phyloP scores from a whole-genome alignment of 352 stramenopile genomes.

The Globisporangium rhizosaccharum region DNA sequence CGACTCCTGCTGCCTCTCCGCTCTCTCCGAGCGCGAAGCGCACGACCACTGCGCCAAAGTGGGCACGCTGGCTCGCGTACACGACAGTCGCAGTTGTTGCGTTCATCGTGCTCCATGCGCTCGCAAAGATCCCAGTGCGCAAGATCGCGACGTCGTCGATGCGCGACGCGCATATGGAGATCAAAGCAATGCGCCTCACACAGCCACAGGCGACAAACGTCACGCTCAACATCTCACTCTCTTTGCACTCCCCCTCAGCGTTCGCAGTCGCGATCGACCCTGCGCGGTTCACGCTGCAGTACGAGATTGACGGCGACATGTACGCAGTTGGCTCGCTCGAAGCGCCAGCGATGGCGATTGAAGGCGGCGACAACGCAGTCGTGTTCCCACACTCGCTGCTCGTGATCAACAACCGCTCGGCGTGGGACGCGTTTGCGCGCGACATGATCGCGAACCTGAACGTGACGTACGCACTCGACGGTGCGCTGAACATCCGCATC shows the following conservation, averaged over 20 bases:
- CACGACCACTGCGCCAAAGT: not conserved
- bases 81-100: slow-evolving; percentile 19
- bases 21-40: not conserved
- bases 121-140: slow-evolving; percentile 47
- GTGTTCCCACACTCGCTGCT: slow-evolving; percentile 47
- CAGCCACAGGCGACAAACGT: slow-evolving; percentile 26
- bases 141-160: slow-evolving; percentile 57
- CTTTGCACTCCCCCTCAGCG: slow-evolving; percentile 39
- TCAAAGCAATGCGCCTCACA: slow-evolving; percentile 55
- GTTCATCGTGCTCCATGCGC: slow-evolving; percentile 26
- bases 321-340: slow-evolving; percentile 38
- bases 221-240: slow-evolving; percentile 43
- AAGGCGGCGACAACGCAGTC: slow-evolving; percentile 40
- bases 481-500: slow-evolving; percentile 45
- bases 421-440: slow-evolving; percentile 59
- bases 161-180: slow-evolving; percentile 46
- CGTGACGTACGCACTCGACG: slow-evolving; percentile 47
- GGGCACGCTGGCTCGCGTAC: slow-evolving; percentile 8
- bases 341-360: slow-evolving; percentile 42
- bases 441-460: slow-evolving; percentile 50
- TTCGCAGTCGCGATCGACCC: slow-evolving; percentile 45
- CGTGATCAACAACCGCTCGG: slow-evolving; percentile 42
- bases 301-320: slow-evolving; percentile 13
- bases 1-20: not conserved
- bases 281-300: slow-evolving; percentile 46